These are phyloP conservation scores for Capsicum baccatum DNA, from an alignment of 257 asterid species.

Conservation along the genomic window DNA sequence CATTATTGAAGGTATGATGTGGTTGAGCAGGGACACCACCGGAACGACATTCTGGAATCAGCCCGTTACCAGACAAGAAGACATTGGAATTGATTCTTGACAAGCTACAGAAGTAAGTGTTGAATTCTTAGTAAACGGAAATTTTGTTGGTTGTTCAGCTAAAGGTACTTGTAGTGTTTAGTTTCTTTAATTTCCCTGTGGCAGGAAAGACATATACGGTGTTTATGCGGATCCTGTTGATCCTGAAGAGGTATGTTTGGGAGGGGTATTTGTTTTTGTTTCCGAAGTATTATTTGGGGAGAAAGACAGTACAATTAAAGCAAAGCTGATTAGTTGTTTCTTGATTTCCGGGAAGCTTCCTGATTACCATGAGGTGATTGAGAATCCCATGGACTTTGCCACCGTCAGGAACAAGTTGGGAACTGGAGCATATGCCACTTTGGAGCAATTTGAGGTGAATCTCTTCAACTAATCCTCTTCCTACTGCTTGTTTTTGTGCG, in stretches of 20 bases:
- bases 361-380: conserved; percentile 88
- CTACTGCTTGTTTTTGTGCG: background rate
- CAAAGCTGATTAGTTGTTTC: background rate
- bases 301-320: conserved; percentile 7
- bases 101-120: conserved; percentile 92
- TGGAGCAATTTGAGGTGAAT: conserved; percentile 85
- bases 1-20: background rate
- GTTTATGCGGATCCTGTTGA: conserved; percentile 98
- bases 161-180: conserved; percentile 33
- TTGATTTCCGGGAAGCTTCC: conserved; percentile 70
- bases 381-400: conserved; percentile 96
- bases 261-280: conserved; percentile 21
- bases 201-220: conserved; percentile 95
- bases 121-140: conserved; percentile 15
- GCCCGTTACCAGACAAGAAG: conserved; percentile 83
- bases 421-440: conserved; percentile 68
- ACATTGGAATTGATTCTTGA: conserved; percentile 76
- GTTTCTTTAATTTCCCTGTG: conserved; percentile 43
- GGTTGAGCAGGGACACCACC: conserved; percentile 66
- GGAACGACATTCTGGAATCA: conserved; percentile 46
- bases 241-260: conserved; percentile 86
- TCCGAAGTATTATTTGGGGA: conserved; percentile 30
- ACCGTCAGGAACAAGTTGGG: conserved; percentile 88
- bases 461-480: conserved; percentile 5
- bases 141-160: conserved; percentile 9